phyloP scores from a whole-genome alignment of 164 flowering plant genomes.

The Tetracentron sinense region DNA sequence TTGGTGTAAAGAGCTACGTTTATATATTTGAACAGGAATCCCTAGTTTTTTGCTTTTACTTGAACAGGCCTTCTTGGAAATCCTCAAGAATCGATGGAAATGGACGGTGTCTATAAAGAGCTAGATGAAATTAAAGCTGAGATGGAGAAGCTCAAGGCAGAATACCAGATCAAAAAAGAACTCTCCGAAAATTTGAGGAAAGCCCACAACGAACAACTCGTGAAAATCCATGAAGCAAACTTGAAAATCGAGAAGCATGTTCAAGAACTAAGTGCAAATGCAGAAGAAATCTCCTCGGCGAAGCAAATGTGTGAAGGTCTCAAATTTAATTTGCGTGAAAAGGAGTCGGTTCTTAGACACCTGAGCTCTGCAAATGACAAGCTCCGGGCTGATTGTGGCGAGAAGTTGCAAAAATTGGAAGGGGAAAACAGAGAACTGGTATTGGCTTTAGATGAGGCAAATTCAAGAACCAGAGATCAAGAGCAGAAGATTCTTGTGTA shows the following conservation, averaged over 20 bases:
- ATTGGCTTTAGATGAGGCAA: slow-evolving; percentile 47
- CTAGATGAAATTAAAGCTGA: slow-evolving; percentile 62
- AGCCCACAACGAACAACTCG: slow-evolving; percentile 37
- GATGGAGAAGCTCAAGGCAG: slow-evolving; percentile 55
- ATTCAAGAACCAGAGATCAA: slow-evolving; percentile 25
- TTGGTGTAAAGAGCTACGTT: too few relatives aligned
- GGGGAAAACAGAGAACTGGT: slow-evolving; percentile 37
- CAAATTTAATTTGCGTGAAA: slow-evolving; percentile 31
- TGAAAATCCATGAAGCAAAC: slow-evolving; percentile 41
- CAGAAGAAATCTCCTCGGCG: slow-evolving; percentile 30
- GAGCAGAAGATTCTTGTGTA: slow-evolving; percentile 28
- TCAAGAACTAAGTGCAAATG: slow-evolving; percentile 32
- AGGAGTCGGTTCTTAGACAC: slow-evolving; percentile 35
- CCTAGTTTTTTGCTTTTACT: not conserved
- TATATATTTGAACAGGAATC: too few relatives aligned
- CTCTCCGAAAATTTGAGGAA: slow-evolving; percentile 46
- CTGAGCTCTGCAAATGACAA: slow-evolving; percentile 37
- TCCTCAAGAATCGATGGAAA: slow-evolving; percentile 16
- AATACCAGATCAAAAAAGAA: slow-evolving; percentile 36
- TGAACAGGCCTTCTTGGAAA: not conserved
- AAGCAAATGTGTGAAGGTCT: slow-evolving; percentile 32
- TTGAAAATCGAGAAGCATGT: slow-evolving; percentile 42
- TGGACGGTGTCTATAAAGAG: slow-evolving; percentile 56
- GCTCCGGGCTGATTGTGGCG: slow-evolving; percentile 27
- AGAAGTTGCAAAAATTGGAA: slow-evolving; percentile 37